A percentile compares a stretch with the other conserved stretches of the same genome.
Evolutionary conservation across 1,284 basidiomycete species (phyloP).

Genomic region (Cryptococcus wingfieldii): DNA sequence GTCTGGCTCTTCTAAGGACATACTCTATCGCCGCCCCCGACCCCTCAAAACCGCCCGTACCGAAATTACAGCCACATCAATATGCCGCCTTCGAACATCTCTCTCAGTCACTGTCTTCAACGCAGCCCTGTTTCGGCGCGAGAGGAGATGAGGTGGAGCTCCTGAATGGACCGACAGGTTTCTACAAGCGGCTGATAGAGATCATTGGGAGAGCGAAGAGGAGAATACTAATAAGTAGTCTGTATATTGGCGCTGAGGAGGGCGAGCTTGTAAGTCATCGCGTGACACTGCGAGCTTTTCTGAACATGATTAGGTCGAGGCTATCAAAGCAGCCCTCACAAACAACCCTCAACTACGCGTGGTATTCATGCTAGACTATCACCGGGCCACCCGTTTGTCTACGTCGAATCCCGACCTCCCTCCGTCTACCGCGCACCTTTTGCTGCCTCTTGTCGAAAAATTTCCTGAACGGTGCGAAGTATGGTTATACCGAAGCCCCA

Average conservation of each 20-base stretch:
- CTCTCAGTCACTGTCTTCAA: slow-evolving; percentile 19
- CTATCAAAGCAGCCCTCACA: slow-evolving; percentile 60
- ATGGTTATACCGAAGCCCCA: slow-evolving; percentile 79
- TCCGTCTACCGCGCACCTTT: slow-evolving; percentile 63
- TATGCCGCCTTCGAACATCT: slow-evolving; percentile 32
- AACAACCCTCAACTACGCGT: slow-evolving; percentile 63
- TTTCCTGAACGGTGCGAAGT: slow-evolving; percentile 74
- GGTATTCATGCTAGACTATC: slow-evolving; percentile 77
- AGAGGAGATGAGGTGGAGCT: slow-evolving; percentile 48
- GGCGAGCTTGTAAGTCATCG: slow-evolving; percentile 55
- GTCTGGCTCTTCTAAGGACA: too few relatives aligned
- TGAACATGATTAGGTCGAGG: slow-evolving; percentile 57
- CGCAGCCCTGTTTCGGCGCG: slow-evolving; percentile 49
- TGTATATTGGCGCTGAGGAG: slow-evolving; percentile 73
- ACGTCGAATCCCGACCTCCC: slow-evolving; percentile 47
- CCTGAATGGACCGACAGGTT: slow-evolving; percentile 47
- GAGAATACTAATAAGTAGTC: slow-evolving; percentile 78
- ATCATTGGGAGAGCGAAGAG: slow-evolving; percentile 68
- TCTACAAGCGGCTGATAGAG: slow-evolving; percentile 51
- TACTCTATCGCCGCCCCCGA: not conserved
- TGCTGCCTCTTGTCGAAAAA: slow-evolving; percentile 65
- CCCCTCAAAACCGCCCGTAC: not conserved
- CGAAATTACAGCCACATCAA: slow-evolving; percentile 19
- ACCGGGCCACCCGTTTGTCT: slow-evolving; percentile 81
- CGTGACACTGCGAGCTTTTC: not conserved